Percentiles rank a stretch among this genome's conserved stretches.
phyloP scores from a whole-genome alignment of 805 yeast genomes.

The Myxozyma udenii region DNA sequence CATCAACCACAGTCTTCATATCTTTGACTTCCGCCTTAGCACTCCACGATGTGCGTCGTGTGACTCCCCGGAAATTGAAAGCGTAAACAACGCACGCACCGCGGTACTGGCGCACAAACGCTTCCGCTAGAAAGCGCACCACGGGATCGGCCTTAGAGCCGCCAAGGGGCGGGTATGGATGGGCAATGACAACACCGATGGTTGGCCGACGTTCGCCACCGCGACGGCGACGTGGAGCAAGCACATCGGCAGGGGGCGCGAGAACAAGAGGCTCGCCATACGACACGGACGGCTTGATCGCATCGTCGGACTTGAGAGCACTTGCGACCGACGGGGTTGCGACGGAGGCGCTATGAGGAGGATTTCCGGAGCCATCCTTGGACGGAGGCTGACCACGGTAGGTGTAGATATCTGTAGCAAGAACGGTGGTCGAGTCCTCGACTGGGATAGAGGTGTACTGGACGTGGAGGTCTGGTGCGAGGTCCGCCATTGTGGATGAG shows the following conservation, averaged over 20 bases:
- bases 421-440: slow-evolving; percentile 8
- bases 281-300: background rate
- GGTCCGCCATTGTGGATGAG: background rate
- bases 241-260: background rate
- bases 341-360: no score
- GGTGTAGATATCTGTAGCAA: slow-evolving; percentile 27
- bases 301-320: background rate
- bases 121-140: slow-evolving; percentile 18
- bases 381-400: background rate
- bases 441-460: slow-evolving; percentile 20
- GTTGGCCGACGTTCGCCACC: slow-evolving; percentile 10
- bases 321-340: background rate
- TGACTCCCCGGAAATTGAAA: slow-evolving; percentile 27
- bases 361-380: no score
- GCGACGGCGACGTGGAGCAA: slow-evolving; percentile 6
- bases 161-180: slow-evolving; percentile 28
- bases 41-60: slow-evolving; percentile 24
- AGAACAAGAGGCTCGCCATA: background rate
- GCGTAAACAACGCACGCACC: slow-evolving; percentile 20
- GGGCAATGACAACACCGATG: slow-evolving; percentile 26
- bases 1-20: slow-evolving; percentile 10
- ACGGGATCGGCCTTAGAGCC: slow-evolving; percentile 24
- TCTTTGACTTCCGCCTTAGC: slow-evolving; percentile 18
- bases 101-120: slow-evolving; percentile 1
- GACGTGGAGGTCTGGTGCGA: slow-evolving; percentile 4